phyloP scores from a whole-genome alignment of 2,329 filamentous ascomycete species.

The Talaromyces atroroseus region DNA sequence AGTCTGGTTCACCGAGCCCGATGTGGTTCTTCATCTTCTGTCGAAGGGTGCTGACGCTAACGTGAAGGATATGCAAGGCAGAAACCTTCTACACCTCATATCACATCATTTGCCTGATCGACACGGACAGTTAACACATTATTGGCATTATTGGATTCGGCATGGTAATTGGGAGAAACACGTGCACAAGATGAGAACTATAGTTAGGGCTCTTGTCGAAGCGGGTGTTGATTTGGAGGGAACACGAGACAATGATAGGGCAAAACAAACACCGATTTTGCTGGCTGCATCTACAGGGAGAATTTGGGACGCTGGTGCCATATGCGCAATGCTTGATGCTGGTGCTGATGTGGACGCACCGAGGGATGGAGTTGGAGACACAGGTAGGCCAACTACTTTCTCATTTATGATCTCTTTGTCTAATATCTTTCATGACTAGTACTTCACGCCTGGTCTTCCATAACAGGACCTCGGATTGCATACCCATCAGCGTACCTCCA shows the following conservation, averaged over 20 bases:
- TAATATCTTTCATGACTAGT: conserved; percentile 12
- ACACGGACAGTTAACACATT: conserved; percentile 21
- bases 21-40: conserved; percentile 17
- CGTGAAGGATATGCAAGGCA: conserved; percentile 16
- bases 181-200: conserved; percentile 14
- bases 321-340: conserved; percentile 18
- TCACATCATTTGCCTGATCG: conserved; percentile 19
- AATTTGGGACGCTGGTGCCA: conserved; percentile 22
- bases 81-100: conserved; percentile 23
- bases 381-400: conserved; percentile 8
- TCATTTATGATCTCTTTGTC: neutral
- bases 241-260: conserved; percentile 14
- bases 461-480: conserved; percentile 18
- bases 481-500: conserved; percentile 21
- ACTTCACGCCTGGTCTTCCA: conserved; percentile 22
- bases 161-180: conserved; percentile 23
- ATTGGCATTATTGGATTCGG: conserved; percentile 29
- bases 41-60: conserved; percentile 20
- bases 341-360: conserved; percentile 19
- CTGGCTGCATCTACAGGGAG: conserved; percentile 18
- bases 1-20: conserved; percentile 20
- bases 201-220: conserved; percentile 15
- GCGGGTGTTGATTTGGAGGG: conserved; percentile 17
- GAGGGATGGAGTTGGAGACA: conserved; percentile 14
- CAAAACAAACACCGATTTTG: conserved; percentile 19